Evolutionary conservation across 108 stramenopile species (phyloP).

Genomic region (Nitzschia sp.): DNA sequence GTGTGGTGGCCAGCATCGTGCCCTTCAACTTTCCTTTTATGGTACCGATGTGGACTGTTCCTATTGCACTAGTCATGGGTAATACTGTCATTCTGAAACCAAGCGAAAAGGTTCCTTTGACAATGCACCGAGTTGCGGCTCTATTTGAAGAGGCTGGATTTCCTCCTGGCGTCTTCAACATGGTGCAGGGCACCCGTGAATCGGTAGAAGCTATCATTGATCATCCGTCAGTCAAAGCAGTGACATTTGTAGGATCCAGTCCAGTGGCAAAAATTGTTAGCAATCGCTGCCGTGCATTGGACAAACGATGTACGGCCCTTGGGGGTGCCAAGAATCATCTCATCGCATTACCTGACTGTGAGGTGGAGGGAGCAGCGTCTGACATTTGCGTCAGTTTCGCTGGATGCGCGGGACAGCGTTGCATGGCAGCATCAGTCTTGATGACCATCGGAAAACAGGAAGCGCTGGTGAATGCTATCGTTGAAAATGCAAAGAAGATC

Average conservation of each 20-base stretch:
- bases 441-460: constrained; percentile 72
- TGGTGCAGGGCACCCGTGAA: constrained; percentile 75
- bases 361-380: constrained; percentile 75
- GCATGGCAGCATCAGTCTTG: constrained; percentile 95
- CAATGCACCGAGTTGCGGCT: constrained; percentile 64
- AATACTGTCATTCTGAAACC: constrained; percentile 91
- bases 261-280: constrained; percentile 85
- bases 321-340: constrained; percentile 98
- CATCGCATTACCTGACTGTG: constrained; percentile 91
- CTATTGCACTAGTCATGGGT: constrained; percentile 92
- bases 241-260: constrained; percentile 94
- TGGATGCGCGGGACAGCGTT: constrained; percentile 90
- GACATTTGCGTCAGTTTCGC: constrained; percentile 93
- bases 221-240: constrained; percentile 70
- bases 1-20: constrained; percentile 90
- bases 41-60: constrained; percentile 76
- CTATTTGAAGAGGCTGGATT: constrained; percentile 78
- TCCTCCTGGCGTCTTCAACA: constrained; percentile 84
- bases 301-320: constrained; percentile 91
- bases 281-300: constrained; percentile 61
- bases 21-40: constrained; percentile 83
- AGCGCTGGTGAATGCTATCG: constrained; percentile 57
- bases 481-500: constrained; percentile 73
- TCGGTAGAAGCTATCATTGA: constrained; percentile 69
- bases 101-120: constrained; percentile 89